These are phyloP conservation scores for Acacia confusa DNA, from an alignment of 306 rosid species.

Conservation along the genomic window DNA sequence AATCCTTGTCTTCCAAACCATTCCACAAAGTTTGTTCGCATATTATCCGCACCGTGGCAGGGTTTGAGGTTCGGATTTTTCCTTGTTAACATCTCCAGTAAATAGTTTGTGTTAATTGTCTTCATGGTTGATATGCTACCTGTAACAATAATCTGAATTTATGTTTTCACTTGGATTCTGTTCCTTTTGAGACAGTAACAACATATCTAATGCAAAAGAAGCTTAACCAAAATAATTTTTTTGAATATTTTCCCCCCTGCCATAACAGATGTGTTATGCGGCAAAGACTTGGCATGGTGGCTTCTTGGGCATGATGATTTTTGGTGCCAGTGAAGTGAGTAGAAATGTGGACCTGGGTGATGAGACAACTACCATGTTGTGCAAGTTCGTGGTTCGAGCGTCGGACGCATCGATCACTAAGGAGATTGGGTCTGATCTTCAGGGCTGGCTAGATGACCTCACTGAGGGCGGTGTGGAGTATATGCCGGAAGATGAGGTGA, in stretches of 20 bases:
- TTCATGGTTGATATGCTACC: neutral
- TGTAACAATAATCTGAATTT: neutral
- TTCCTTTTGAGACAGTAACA: slow-evolving; percentile 14
- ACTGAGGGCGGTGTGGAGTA: slow-evolving; percentile 99
- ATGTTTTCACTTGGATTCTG: slow-evolving; percentile 25
- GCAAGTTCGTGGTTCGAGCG: slow-evolving; percentile 95
- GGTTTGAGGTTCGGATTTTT: slow-evolving; percentile 73
- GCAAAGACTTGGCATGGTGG: slow-evolving; percentile 99
- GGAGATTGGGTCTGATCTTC: slow-evolving; percentile 91
- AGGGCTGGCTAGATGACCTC: slow-evolving; percentile 97
- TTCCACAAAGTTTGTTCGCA: slow-evolving; percentile 98
- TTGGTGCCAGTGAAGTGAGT: slow-evolving; percentile 99
- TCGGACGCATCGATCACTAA: slow-evolving; percentile 88
- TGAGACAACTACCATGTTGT: slow-evolving; percentile 92
- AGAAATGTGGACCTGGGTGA: slow-evolving; percentile 96
- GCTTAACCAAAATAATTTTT: neutral
- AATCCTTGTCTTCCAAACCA: slow-evolving; percentile 90
- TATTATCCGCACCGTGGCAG: slow-evolving; percentile 93
- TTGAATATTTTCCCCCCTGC: slow-evolving; percentile 10
- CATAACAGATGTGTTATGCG: slow-evolving; percentile 80
- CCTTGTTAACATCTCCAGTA: neutral
- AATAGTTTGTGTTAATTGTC: neutral
- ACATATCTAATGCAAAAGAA: slow-evolving; percentile 16
- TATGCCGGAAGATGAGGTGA: slow-evolving; percentile 98
- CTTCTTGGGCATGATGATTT: slow-evolving; percentile 92